Base-by-base conservation (phyloP, 2,329 filamentous ascomycete genomes). In the Colletotrichum abscissum region DNA sequence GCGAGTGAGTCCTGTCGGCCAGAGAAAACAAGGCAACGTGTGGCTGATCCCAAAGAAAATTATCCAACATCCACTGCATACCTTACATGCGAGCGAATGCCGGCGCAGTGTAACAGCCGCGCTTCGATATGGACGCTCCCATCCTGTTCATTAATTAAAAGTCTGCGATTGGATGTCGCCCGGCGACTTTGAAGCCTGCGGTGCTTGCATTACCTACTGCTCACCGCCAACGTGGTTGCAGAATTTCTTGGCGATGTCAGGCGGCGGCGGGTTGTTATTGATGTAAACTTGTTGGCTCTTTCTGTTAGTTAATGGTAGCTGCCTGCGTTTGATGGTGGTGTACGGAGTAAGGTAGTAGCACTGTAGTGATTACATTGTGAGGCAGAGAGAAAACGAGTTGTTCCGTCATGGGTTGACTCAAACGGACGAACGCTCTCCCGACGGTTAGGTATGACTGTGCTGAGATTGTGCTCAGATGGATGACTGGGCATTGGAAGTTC, bases 51-150 rank as follows among this genome's bases (percentile, higher is more conserved):
- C 19, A 8, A 8, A 49, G 4, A n/a, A n/a, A 11, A 49, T 11
- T 19, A 19, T 4, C 38, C 38, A 19, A 42, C 19, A n/a, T 49
- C 19, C 30, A 33, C 30, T 9, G 30, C 30, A 33, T 49, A 49
- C 8, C 19, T 49, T n/a, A 19, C 42, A 49, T n/a, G 19, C 42
- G 52, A 6, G 19, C 33, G 66, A 38, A 54, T 55, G 28, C 66
- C 54, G 66, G 59, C 33, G 70, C 63, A 33, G 66, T 73, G 70
- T 73, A 60, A 73, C 70, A 52, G 46, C 55, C n/a, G 24, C 8
- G 42, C 19, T 28, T 42, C 38, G 38, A 19, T 42, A 7, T 22
- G 28, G 11, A 64, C 55, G 59, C 46, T 73, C 66, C 33, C 33
- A 4, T 35, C 33, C 54, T 58, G 8, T n/a, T n/a, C 16, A n/a